Evolutionary conservation across 1,284 basidiomycete species (phyloP), one percentile per base, ranked within the genome.

Genomic region (Cronartium ribicola): DNA sequence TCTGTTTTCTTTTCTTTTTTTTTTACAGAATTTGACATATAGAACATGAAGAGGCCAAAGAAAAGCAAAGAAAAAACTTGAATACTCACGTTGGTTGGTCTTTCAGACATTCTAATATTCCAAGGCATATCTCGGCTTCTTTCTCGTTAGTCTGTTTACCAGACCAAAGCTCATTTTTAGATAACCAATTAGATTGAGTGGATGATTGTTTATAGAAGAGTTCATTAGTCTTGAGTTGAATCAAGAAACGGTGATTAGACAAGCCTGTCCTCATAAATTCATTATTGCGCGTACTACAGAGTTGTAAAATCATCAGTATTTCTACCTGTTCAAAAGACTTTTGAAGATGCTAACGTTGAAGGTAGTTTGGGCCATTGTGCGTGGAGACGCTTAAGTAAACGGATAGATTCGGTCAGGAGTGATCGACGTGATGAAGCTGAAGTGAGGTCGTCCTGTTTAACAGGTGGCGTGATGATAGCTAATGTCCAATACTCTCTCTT

Each of bases 141-240:
- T 41, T 29, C 5, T 55, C 22, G 11, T 41, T 39, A 20, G 60
- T 62, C 4, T 36, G 36, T 44, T 66, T 73, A 1, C 71, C 71
- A 14, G 71, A 64, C 71, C 71, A 73, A 46, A 73, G 59, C 14
- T 73, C 64, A 60, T 66, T 73, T 43, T 51, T 73, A 14, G 51
- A 36, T 11, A 73, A 44, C 71, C 71, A 73, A 17, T 10, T 40
- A 20, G 64, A 66, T 59, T 73, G 51, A 57, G 55, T 11, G 10
- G 39, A 22, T 41, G 71, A 66, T 48, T 73, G 71, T 48, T 61
- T 65, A 20, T 29, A 36, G 36, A 60, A 73, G 1, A 59, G 36
- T 4, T 64, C 71, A 20, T 29, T 44, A n/a, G 29, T 13, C 37
- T 29, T 17, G 29, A 48, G 43, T 29, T 44, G 65, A 43, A 73